These are phyloP conservation scores for Turritis glabra DNA, from an alignment of 345 rosid genomes.

Conservation along the genomic window DNA sequence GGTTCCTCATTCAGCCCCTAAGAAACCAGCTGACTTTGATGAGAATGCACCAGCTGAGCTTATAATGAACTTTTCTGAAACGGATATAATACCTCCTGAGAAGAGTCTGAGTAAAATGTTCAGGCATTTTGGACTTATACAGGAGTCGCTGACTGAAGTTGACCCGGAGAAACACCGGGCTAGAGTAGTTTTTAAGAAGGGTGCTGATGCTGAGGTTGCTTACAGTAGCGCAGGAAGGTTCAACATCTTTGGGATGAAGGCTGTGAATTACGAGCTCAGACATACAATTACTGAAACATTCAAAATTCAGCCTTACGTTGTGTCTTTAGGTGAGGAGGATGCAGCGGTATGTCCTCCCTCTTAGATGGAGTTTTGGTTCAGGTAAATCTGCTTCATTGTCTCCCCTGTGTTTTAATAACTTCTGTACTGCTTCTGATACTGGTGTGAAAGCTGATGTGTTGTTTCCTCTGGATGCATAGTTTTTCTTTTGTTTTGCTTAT, in stretches of 20 bases:
- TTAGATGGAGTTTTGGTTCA: conserved; percentile 24
- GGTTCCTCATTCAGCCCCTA: conserved; percentile 22
- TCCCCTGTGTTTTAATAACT: background rate
- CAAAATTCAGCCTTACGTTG: conserved; percentile 36
- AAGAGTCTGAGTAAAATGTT: conserved; percentile 75
- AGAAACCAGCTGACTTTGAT: conserved; percentile 54
- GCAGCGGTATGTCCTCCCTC: conserved; percentile 21
- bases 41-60: conserved; percentile 79
- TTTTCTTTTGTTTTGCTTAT: background rate
- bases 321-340: conserved; percentile 44
- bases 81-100: conserved; percentile 72
- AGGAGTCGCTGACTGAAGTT: conserved; percentile 70
- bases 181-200: conserved; percentile 79
- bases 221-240: conserved; percentile 74
- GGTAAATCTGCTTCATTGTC: conserved; percentile 34
- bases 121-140: conserved; percentile 71
- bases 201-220: conserved; percentile 81
- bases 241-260: conserved; percentile 61
- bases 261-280: conserved; percentile 73
- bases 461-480: background rate
- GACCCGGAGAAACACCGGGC: conserved; percentile 73
- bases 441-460: background rate
- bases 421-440: background rate
- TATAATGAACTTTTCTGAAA: conserved; percentile 69
- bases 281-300: conserved; percentile 53